Conservation (phyloP, 257 asterid species). For the Rehmannia glutinosa region DNA sequence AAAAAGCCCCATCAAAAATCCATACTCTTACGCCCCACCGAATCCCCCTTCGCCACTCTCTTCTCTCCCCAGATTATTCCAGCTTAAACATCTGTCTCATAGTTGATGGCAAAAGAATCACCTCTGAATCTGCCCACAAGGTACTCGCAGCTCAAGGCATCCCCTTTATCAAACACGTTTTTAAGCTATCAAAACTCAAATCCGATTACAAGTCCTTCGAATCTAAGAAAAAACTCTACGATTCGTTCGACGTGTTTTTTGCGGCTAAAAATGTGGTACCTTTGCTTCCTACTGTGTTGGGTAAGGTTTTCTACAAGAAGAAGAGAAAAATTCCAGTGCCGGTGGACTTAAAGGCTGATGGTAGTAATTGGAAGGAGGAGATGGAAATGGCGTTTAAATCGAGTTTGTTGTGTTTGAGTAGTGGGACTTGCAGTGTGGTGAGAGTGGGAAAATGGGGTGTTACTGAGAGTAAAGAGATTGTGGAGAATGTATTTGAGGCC, state of each 20-base stretch:
- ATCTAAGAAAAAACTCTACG: conserved; percentile 42
- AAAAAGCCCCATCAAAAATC: conserved; percentile 43
- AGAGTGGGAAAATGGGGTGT: conserved; percentile 60
- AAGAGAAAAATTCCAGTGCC: conserved; percentile 68
- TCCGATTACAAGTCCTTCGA: conserved; percentile 62
- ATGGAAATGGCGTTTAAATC: conserved; percentile 47
- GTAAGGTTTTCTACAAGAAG: conserved; percentile 71
- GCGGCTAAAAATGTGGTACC: conserved; percentile 38
- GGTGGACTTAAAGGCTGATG: conserved; percentile 41
- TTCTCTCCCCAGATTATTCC: conserved; percentile 24
- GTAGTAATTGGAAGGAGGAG: conserved; percentile 72
- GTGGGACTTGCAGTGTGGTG: conserved; percentile 64
- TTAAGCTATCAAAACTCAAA: conserved; percentile 64
- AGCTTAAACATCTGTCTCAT: conserved; percentile 48
- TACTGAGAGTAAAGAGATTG: conserved; percentile 38
- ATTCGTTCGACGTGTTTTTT: conserved; percentile 55
- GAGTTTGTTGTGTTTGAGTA: conserved; percentile 58
- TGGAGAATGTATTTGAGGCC: conserved; percentile 65
- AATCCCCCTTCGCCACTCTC: conserved; percentile 51
- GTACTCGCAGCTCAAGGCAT: conserved; percentile 31
- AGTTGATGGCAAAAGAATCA: conserved; percentile 62
- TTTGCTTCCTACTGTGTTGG: conserved; percentile 54
- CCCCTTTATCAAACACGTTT: conserved; percentile 32
- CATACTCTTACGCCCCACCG: conserved; percentile 39
- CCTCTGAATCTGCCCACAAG: conserved; percentile 41